Evolutionary conservation across 495 filamentous ascomycete genomes (phyloP).

Genomic region (Hypoxylon lenormandii): DNA sequence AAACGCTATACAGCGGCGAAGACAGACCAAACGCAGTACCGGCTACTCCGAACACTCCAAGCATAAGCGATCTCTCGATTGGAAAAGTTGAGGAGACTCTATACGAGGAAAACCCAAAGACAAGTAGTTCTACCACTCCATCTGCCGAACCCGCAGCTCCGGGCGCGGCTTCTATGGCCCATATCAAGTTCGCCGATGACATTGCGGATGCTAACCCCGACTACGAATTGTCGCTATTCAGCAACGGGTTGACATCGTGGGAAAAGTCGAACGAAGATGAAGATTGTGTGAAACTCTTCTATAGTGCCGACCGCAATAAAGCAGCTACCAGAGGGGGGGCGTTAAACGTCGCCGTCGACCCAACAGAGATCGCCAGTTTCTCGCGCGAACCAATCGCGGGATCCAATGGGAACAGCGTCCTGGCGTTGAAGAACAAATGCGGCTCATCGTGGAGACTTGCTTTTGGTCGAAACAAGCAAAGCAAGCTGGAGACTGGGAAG

Average conservation of each 20-base stretch:
- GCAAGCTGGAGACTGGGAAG: constrained; percentile 45
- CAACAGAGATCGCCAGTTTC: constrained; percentile 23
- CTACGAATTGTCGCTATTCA: constrained; percentile 43
- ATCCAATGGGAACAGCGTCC: constrained; percentile 24
- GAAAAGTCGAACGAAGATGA: constrained; percentile 13
- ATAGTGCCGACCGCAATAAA: constrained; percentile 21
- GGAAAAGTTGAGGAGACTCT: too few species aligned
- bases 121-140: not conserved
- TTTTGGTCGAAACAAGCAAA: constrained; percentile 42
- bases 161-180: not conserved
- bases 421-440: constrained; percentile 23
- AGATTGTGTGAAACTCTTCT: constrained; percentile 30
- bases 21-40: too few species aligned
- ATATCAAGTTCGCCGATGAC: not conserved
- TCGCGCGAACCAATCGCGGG: constrained; percentile 19
- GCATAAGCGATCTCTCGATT: too few species aligned
- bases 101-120: too few species aligned
- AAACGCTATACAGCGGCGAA: too few species aligned
- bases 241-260: constrained; percentile 37
- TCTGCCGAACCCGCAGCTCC: not conserved
- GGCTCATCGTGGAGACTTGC: constrained; percentile 31
- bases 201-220: constrained; percentile 1
- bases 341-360: constrained; percentile 34
- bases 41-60: too few species aligned
- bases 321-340: constrained; percentile 16